These are phyloP conservation scores for Hypoxylon trugodes DNA, from an alignment of 495 filamentous ascomycete genomes.

Conservation along the genomic window DNA sequence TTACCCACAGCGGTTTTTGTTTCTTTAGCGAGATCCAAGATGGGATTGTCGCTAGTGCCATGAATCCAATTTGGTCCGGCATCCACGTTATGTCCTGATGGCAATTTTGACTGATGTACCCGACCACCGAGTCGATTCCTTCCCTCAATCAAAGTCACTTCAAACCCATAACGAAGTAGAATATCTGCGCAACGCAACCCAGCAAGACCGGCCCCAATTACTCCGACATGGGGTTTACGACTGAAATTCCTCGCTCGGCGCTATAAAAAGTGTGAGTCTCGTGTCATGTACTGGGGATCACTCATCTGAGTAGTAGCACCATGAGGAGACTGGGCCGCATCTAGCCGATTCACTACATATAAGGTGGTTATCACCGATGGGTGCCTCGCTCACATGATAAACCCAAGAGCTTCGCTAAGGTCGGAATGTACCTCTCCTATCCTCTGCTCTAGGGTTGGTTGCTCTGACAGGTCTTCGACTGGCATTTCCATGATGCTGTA, in stretches of 20 bases:
- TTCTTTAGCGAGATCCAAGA: slow-evolving; percentile 75
- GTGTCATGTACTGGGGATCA: slow-evolving; percentile 31
- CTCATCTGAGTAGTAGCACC: slow-evolving; percentile 46
- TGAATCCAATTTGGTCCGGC: slow-evolving; percentile 97
- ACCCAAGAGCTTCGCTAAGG: slow-evolving; percentile 41
- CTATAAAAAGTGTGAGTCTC: slow-evolving; percentile 47
- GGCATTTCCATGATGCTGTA: slow-evolving; percentile 45
- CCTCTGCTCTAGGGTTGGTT: slow-evolving; percentile 29
- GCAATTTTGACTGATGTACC: slow-evolving; percentile 63
- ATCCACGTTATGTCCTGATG: slow-evolving; percentile 57
- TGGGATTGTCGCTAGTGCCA: slow-evolving; percentile 85
- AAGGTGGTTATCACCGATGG: slow-evolving; percentile 40
- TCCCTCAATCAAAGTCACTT: slow-evolving; percentile 87
- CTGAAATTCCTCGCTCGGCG: slow-evolving; percentile 44
- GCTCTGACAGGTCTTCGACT: slow-evolving; percentile 27
- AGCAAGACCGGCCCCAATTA: slow-evolving; percentile 89
- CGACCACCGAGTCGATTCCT: slow-evolving; percentile 85
- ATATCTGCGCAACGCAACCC: slow-evolving; percentile 88
- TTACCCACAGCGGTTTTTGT: slow-evolving; percentile 68
- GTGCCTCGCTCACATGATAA: slow-evolving; percentile 46
- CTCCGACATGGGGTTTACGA: slow-evolving; percentile 62
- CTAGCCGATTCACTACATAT: slow-evolving; percentile 39
- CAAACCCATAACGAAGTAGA: slow-evolving; percentile 76
- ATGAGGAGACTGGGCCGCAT: slow-evolving; percentile 45
- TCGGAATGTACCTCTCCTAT: slow-evolving; percentile 46